Evolutionary conservation across 1,139 yeast species (phyloP).

Genomic region (Geotrichum restrictum): DNA sequence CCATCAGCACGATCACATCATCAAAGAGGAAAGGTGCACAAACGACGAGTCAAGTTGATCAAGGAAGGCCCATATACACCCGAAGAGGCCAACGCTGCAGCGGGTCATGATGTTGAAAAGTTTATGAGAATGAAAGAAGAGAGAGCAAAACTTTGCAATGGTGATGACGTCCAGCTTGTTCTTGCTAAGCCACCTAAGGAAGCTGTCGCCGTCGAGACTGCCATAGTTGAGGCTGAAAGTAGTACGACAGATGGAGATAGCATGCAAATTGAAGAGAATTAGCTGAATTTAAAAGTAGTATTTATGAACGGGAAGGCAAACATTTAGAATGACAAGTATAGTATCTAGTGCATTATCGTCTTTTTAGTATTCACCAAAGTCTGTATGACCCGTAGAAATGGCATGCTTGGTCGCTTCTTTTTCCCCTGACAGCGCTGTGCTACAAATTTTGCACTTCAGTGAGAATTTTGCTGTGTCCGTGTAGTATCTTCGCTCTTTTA

Average conservation of each 20-base stretch:
- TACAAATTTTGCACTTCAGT: conserved; percentile 58
- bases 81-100: conserved; percentile 86
- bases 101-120: conserved; percentile 68
- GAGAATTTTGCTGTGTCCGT: conserved; percentile 64
- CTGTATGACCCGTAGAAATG: conserved; percentile 55
- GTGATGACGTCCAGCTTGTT: conserved; percentile 20
- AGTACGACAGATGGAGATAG: conserved; percentile 1
- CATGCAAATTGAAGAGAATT: conserved; percentile 13
- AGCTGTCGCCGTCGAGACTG: not conserved
- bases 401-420: conserved; percentile 68
- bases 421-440: conserved; percentile 56
- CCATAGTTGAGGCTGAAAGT: conserved; percentile 13
- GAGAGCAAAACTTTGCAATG: conserved; percentile 19
- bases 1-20: conserved; percentile 71
- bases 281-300: not conserved
- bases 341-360: no score
- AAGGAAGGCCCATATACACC: conserved; percentile 77
- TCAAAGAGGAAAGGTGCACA: conserved; percentile 71
- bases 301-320: not conserved
- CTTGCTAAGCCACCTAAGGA: conserved; percentile 14
- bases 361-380: conserved; percentile 55
- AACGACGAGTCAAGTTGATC: conserved; percentile 75
- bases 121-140: conserved; percentile 46
- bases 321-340: no score
- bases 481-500: conserved; percentile 55